Conservation (phyloP, 2,329 filamentous ascomycete species). For the Talaromyces sp. region DNA sequence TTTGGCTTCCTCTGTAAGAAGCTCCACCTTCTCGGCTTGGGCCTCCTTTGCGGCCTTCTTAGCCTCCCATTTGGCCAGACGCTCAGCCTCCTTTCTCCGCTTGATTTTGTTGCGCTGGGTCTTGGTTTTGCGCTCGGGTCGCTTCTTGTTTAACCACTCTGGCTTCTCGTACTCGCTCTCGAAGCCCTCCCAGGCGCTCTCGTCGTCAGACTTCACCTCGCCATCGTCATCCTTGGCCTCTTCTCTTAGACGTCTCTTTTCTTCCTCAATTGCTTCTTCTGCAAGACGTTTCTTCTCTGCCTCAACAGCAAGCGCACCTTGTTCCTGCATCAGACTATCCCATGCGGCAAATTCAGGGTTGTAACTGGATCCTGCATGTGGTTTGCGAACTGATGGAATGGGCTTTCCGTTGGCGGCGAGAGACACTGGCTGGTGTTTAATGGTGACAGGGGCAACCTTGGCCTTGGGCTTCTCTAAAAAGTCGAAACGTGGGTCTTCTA, state of each 20-base stretch:
- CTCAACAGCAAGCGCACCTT: conserved; percentile 77
- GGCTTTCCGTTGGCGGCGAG: conserved; percentile 80
- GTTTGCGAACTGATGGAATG: conserved; percentile 76
- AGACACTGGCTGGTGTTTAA: conserved; percentile 77
- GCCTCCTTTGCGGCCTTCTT: conserved; percentile 72
- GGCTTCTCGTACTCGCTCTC: conserved; percentile 76
- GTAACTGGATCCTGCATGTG: conserved; percentile 83
- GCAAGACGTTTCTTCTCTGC: conserved; percentile 74
- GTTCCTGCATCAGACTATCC: conserved; percentile 71
- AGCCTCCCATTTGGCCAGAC: conserved; percentile 72
- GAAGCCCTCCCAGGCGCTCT: conserved; percentile 88
- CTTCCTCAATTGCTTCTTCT: conserved; percentile 66
- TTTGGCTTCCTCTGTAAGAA: conserved; percentile 60
- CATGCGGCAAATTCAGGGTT: conserved; percentile 89
- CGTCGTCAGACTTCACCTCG: conserved; percentile 77
- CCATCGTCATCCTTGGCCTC: conserved; percentile 77
- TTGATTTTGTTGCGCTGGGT: conserved; percentile 85
- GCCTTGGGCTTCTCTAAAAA: conserved; percentile 69
- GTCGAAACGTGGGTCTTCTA: conserved; percentile 58
- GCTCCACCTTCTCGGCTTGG: conserved; percentile 71
- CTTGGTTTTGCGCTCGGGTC: conserved; percentile 81
- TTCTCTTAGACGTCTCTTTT: conserved; percentile 68
- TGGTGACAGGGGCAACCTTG: conserved; percentile 72
- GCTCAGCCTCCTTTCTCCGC: conserved; percentile 84
- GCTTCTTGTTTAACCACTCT: conserved; percentile 70